A percentile compares a stretch with the other conserved stretches of the same genome.
Conservation (phyloP, 257 asterid genomes). For the Jaltomata sinuosa region DNA sequence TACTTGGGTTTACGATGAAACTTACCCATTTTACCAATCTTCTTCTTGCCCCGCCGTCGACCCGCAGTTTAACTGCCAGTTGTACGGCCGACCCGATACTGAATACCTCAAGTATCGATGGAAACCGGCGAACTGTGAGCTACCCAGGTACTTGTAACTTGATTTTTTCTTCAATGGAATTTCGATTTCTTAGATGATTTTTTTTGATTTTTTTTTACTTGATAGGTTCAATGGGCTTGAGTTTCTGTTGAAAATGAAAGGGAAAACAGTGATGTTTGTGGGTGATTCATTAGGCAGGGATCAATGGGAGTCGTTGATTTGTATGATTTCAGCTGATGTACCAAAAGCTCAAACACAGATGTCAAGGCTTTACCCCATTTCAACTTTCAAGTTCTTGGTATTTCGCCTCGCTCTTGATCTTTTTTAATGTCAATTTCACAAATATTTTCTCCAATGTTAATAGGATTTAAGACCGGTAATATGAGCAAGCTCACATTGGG, state of each 20-base stretch:
- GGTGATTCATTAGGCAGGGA: conserved; percentile 91
- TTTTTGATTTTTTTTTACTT: not conserved
- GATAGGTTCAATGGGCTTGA: conserved; percentile 35
- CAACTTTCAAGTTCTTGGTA: conserved; percentile 67
- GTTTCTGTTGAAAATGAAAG: conserved; percentile 28
- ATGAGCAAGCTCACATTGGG: not conserved
- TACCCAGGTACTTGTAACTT: conserved; percentile 47
- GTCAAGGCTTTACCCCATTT: conserved; percentile 55
- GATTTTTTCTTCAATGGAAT: not conserved
- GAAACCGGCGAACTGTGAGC: conserved; percentile 75
- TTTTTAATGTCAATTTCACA: not conserved
- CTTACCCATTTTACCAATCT: conserved; percentile 52
- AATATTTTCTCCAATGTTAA: not conserved
- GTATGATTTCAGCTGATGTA: conserved; percentile 66
- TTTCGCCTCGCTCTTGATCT: not conserved
- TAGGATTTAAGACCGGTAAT: not conserved
- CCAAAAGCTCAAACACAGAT: conserved; percentile 56
- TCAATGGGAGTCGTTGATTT: conserved; percentile 87
- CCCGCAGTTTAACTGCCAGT: conserved; percentile 65
- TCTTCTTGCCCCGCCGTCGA: conserved; percentile 62
- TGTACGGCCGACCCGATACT: conserved; percentile 87
- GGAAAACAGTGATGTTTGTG: conserved; percentile 77
- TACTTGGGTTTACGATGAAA: conserved; percentile 66
- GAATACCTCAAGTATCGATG: conserved; percentile 81
- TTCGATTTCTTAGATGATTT: not conserved